phyloP scores from a whole-genome alignment of 2,329 filamentous ascomycete species.

The Pseudogymnoascus verrucosus region DNA sequence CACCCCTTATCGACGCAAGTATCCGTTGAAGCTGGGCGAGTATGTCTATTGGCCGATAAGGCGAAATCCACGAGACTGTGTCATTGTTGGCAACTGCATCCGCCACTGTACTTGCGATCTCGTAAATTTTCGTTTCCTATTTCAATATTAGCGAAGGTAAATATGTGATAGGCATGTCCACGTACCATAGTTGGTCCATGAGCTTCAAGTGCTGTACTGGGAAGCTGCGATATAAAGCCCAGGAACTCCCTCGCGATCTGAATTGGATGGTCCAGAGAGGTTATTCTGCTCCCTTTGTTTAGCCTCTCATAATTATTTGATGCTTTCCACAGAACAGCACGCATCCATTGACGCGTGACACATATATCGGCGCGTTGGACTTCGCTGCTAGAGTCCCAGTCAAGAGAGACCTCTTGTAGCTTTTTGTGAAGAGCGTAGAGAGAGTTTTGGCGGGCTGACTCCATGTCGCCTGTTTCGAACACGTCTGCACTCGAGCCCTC shows the following conservation, averaged over 20 bases:
- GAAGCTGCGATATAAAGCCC: constrained; percentile 35
- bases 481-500: constrained; percentile 11
- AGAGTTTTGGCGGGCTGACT: constrained; percentile 18
- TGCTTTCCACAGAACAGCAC: constrained; percentile 54
- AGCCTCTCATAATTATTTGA: constrained; percentile 8
- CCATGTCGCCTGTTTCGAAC: neutral
- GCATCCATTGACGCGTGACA: constrained; percentile 60
- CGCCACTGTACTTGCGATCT: constrained; percentile 38
- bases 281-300: constrained; percentile 8
- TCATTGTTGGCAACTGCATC: constrained; percentile 23
- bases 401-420: constrained; percentile 33
- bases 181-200: constrained; percentile 39
- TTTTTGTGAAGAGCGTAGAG: constrained; percentile 36
- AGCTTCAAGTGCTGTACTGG: constrained; percentile 39
- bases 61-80: constrained; percentile 23
- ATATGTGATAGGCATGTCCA: neutral
- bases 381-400: constrained; percentile 37
- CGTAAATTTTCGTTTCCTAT: constrained; percentile 37
- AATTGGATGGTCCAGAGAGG: constrained; percentile 30
- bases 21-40: constrained; percentile 33
- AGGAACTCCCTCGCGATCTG: constrained; percentile 40
- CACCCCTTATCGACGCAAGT: constrained; percentile 35
- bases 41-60: constrained; percentile 29
- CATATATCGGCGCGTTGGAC: constrained; percentile 60
- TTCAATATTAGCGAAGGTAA: neutral